A percentile compares a stretch with the other conserved stretches of the same genome.
These are phyloP conservation scores for Backusella tarrabulga DNA, from an alignment of 192 early-diverging fungal genomes.

Conservation along the genomic window DNA sequence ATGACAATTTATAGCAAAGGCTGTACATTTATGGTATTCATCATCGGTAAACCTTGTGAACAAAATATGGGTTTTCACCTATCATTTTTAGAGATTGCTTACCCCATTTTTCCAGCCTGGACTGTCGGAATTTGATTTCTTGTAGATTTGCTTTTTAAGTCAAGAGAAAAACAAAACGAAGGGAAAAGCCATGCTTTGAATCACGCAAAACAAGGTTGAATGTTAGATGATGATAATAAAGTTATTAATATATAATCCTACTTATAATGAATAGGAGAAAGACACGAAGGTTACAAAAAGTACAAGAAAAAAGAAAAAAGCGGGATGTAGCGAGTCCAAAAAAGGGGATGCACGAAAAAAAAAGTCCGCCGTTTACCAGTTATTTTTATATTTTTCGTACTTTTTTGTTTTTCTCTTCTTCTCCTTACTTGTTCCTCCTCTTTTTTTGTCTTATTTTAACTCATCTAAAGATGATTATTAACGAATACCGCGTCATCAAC, in stretches of 20 bases:
- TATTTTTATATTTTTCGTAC: background rate
- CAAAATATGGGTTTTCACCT: background rate
- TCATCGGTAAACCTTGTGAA: background rate
- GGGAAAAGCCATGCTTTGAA: background rate
- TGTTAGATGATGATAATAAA: background rate
- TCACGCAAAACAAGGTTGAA: background rate
- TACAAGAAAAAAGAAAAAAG: background rate
- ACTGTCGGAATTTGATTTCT: background rate
- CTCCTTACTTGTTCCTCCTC: background rate
- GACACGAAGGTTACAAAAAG: background rate
- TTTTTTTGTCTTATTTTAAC: background rate
- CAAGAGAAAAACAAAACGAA: background rate
- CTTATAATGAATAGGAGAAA: background rate
- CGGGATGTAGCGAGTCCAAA: background rate
- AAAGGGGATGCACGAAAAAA: background rate
- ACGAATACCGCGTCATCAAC: constrained; percentile 75
- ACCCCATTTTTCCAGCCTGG: background rate
- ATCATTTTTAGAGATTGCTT: background rate
- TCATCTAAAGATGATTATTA: constrained; percentile 54
- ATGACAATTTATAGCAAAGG: background rate
- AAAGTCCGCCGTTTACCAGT: background rate
- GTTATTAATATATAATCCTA: background rate
- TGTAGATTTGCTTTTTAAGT: background rate
- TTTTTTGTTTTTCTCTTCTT: background rate
- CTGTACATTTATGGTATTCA: background rate